A percentile compares a stretch with the other conserved stretches of the same genome.
Evolutionary conservation across 306 rosid genomes (phyloP).

Genomic region (Vigna trinervia): DNA sequence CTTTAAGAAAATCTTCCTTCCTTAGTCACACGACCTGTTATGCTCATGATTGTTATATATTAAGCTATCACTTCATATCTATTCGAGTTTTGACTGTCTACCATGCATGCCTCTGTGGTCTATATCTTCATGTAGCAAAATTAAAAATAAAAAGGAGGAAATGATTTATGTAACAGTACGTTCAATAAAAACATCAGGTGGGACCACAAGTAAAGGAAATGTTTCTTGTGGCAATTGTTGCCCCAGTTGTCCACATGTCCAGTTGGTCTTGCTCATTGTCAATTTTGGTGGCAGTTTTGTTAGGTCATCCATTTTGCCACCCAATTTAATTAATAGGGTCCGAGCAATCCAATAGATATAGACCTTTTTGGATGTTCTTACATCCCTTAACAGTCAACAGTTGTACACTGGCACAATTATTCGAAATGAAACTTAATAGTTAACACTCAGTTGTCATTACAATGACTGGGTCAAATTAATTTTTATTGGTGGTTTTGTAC

Average conservation of each 20-base stretch:
- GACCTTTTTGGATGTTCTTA: constrained; percentile 10
- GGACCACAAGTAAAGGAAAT: constrained; percentile 4
- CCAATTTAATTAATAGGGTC: constrained; percentile 39
- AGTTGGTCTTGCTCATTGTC: constrained; percentile 33
- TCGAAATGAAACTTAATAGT: constrained; percentile 16
- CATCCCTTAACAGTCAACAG: constrained; percentile 1
- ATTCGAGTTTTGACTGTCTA: neutral
- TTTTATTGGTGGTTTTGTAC: neutral
- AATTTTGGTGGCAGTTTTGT: constrained; percentile 48
- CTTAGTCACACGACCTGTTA: neutral
- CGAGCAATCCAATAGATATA: neutral
- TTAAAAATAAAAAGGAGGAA: neutral
- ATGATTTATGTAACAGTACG: neutral
- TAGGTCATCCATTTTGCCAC: constrained; percentile 34
- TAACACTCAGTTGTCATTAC: neutral
- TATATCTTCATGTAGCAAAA: neutral
- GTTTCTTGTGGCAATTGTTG: neutral
- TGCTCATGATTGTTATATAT: neutral
- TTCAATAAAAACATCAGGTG: neutral
- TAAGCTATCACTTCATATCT: constrained; percentile 4
- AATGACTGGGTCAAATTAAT: neutral
- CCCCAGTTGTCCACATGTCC: constrained; percentile 37
- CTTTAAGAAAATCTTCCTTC: neutral
- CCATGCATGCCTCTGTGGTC: constrained; percentile 2
- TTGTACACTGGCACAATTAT: constrained; percentile 13